These are phyloP conservation scores for Aschersonia sp. DNA, from an alignment of 2,329 filamentous ascomycete species.

Conservation along the genomic window DNA sequence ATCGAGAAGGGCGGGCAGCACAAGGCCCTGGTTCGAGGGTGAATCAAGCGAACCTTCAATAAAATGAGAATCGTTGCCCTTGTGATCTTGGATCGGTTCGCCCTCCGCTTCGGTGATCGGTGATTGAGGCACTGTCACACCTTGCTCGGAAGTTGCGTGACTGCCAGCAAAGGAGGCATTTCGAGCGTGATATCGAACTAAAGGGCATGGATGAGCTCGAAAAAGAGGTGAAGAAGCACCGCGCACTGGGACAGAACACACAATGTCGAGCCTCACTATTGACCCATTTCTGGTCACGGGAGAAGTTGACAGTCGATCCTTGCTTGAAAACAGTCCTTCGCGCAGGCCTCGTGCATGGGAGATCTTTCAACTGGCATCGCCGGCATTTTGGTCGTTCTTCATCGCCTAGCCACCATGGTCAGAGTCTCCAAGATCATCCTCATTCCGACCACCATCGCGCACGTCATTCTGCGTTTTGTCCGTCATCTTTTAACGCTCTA, in stretches of 20 bases:
- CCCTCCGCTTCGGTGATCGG: neutral
- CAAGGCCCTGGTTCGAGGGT: neutral
- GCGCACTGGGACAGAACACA: slow-evolving; percentile 8
- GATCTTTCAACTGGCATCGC: slow-evolving; percentile 16
- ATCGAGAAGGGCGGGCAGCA: neutral
- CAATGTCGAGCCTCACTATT: slow-evolving; percentile 19
- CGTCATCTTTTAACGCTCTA: neutral
- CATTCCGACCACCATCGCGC: no score
- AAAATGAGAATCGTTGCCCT: neutral
- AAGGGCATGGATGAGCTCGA: neutral
- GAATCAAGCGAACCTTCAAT: neutral
- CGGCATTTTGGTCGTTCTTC: slow-evolving; percentile 21
- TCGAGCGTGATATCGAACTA: slow-evolving; percentile 9
- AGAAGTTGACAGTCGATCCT: slow-evolving; percentile 16
- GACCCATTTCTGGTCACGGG: slow-evolving; percentile 21
- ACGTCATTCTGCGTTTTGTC: no score
- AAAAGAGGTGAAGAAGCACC: neutral
- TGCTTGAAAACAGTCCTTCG: slow-evolving; percentile 22
- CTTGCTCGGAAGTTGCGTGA: neutral
- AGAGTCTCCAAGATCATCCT: neutral
- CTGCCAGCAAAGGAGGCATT: slow-evolving; percentile 4
- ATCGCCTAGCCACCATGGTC: slow-evolving; percentile 15
- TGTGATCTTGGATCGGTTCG: neutral
- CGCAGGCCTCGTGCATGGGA: slow-evolving; percentile 18
- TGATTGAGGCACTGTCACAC: neutral